Conservation (phyloP, 257 asterid species). For the Petunia axillaris region DNA sequence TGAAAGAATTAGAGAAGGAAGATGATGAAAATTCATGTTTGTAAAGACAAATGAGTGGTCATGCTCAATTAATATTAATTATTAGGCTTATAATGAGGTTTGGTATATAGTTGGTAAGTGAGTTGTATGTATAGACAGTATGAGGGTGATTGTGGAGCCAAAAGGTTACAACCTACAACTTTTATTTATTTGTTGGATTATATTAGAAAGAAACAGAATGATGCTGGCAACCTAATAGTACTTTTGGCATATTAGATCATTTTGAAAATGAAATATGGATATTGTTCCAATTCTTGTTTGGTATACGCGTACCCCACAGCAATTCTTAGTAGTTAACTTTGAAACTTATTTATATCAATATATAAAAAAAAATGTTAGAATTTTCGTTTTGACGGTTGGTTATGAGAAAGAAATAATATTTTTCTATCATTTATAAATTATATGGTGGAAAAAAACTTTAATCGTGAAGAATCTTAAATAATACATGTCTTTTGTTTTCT, state of each 20-base stretch:
- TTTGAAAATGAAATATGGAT: neutral
- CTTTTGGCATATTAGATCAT: constrained; percentile 24
- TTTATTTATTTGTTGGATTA: neutral
- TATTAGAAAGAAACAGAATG: neutral
- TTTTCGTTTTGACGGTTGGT: neutral
- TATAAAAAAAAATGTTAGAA: too few relatives aligned
- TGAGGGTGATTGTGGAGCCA: constrained; percentile 10
- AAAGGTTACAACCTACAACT: neutral
- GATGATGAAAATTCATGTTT: neutral
- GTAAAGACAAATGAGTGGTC: neutral
- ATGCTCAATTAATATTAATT: neutral
- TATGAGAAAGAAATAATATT: neutral
- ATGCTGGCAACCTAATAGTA: constrained; percentile 17
- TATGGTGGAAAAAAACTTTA: neutral
- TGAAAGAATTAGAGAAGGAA: neutral
- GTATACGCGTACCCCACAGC: neutral
- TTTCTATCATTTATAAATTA: neutral
- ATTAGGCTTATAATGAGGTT: neutral
- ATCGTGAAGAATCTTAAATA: too few relatives aligned
- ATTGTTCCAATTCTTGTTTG: neutral
- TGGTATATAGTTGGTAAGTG: neutral
- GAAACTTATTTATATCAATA: neutral
- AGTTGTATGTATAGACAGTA: neutral
- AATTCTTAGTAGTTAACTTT: neutral
- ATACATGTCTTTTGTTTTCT: too few relatives aligned